phyloP scores from a whole-genome alignment of 768 basidiomycete genomes.

The Arthromyces matolae region DNA sequence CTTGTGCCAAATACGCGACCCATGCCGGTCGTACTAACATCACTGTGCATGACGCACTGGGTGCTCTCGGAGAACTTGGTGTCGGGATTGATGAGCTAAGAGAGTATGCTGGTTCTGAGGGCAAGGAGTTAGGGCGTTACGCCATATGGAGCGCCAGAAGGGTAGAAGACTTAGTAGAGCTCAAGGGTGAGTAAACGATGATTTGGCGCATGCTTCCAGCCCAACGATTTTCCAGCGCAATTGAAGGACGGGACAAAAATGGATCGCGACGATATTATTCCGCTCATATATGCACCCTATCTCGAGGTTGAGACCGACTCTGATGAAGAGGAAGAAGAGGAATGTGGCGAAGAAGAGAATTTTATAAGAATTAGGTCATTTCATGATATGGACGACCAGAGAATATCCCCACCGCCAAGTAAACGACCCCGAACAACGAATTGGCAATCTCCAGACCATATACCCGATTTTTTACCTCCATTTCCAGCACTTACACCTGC shows the following conservation, averaged over 20 bases:
- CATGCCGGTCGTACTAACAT: constrained; percentile 66
- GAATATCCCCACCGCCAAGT: constrained; percentile 36
- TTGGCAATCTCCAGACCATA: constrained; percentile 61
- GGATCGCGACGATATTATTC: constrained; percentile 53
- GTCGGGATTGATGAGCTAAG: constrained; percentile 64
- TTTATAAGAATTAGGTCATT: constrained; percentile 25
- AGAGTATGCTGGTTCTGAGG: constrained; percentile 66
- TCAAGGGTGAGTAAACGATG: constrained; percentile 53
- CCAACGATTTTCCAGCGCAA: constrained; percentile 45
- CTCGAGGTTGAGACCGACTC: constrained; percentile 29
- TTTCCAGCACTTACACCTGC: constrained; percentile 46
- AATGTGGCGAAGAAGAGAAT: no score
- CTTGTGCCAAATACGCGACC: constrained; percentile 70
- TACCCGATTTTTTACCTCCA: constrained; percentile 66
- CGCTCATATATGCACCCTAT: constrained; percentile 43
- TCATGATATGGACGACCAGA: constrained; percentile 16
- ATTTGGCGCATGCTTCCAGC: constrained; percentile 17
- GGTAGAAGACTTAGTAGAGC: constrained; percentile 69
- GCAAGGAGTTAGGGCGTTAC: constrained; percentile 64
- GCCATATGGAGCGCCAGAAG: constrained; percentile 59
- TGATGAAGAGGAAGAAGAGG: constrained; percentile 30
- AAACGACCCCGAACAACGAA: constrained; percentile 54
- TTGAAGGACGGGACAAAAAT: constrained; percentile 54
- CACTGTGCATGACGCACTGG: constrained; percentile 55
- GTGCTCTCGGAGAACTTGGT: constrained; percentile 73